phyloP scores from a whole-genome alignment of 495 filamentous ascomycete genomes.

The Penicillium lagena region DNA sequence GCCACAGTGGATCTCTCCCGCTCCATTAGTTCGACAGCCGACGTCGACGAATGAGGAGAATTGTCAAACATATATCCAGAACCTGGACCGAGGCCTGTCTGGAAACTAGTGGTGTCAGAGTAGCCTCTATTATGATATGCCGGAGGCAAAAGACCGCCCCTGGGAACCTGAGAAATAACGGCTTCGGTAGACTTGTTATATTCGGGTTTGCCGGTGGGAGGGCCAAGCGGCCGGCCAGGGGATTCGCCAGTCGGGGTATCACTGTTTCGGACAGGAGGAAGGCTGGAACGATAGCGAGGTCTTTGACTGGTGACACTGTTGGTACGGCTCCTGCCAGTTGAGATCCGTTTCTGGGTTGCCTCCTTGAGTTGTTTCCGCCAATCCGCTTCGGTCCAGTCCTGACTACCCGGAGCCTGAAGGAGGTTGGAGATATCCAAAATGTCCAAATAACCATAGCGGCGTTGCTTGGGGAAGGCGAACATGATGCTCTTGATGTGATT shows the following conservation, averaged over 20 bases:
- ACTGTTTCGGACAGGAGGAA: conserved; percentile 41
- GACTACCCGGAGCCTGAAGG: conserved; percentile 69
- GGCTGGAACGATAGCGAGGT: conserved; percentile 60
- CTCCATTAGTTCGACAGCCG: conserved; percentile 36
- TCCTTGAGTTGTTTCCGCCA: conserved; percentile 90
- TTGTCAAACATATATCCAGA: conserved; percentile 24
- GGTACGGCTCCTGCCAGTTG: conserved; percentile 37
- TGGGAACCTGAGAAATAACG: conserved; percentile 22
- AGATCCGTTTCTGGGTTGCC: conserved; percentile 75
- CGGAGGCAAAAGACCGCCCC: conserved; percentile 30
- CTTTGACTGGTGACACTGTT: conserved; percentile 57
- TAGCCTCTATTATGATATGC: conserved; percentile 45
- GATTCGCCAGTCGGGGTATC: conserved; percentile 23
- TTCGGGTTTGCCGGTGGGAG: conserved; percentile 41
- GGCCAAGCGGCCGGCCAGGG: conserved; percentile 37
- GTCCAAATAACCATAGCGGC: conserved; percentile 86
- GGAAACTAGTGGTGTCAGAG: conserved; percentile 45
- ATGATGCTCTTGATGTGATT: conserved; percentile 85
- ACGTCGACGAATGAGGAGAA: conserved; percentile 28
- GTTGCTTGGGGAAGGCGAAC: conserved; percentile 93
- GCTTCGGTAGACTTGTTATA: conserved; percentile 35
- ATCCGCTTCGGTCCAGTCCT: conserved; percentile 78
- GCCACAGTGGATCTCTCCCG: conserved; percentile 13
- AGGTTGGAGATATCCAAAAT: conserved; percentile 74
- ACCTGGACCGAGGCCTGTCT: conserved; percentile 7